Evolutionary conservation across 164 flowering plant species (phyloP).

Genomic region (Piper betle): DNA sequence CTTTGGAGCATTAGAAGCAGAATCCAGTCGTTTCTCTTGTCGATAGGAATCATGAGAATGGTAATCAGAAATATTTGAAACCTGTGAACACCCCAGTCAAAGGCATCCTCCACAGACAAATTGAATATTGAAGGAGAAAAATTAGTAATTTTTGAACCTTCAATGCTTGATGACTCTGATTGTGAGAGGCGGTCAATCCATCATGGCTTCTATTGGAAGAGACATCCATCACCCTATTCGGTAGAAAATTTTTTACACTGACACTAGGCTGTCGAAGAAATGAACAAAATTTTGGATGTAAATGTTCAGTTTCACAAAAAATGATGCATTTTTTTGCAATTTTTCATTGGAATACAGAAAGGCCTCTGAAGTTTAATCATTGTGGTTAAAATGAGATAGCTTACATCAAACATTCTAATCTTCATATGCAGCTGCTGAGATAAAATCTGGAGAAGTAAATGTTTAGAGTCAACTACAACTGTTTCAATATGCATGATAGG

Average conservation of each 20-base stretch:
- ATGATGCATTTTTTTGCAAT: background rate
- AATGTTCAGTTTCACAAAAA: background rate
- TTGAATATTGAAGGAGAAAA: background rate
- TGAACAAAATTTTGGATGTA: background rate
- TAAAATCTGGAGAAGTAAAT: slow-evolving; percentile 35
- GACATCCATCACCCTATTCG: slow-evolving; percentile 13
- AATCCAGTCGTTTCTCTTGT: slow-evolving; percentile 18
- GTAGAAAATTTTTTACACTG: slow-evolving; percentile 22
- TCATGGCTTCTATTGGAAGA: slow-evolving; percentile 15
- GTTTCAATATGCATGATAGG: background rate
- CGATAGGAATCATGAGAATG: slow-evolving; percentile 12
- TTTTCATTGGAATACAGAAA: background rate
- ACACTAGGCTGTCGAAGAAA: slow-evolving; percentile 37
- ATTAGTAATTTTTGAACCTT: slow-evolving; percentile 18
- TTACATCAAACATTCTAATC: slow-evolving; percentile 66
- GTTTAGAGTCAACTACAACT: background rate
- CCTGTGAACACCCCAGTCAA: slow-evolving; percentile 18
- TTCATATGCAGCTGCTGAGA: slow-evolving; percentile 70
- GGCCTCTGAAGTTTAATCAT: background rate
- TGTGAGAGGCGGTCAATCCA: slow-evolving; percentile 11
- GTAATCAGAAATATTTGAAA: slow-evolving; percentile 12
- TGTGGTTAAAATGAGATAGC: slow-evolving; percentile 9
- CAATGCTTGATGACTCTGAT: slow-evolving; percentile 21
- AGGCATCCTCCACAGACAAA: background rate
- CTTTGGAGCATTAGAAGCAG: slow-evolving; percentile 21